phyloP scores from a whole-genome alignment of 352 stramenopile genomes.

The Phytopythium litorale region DNA sequence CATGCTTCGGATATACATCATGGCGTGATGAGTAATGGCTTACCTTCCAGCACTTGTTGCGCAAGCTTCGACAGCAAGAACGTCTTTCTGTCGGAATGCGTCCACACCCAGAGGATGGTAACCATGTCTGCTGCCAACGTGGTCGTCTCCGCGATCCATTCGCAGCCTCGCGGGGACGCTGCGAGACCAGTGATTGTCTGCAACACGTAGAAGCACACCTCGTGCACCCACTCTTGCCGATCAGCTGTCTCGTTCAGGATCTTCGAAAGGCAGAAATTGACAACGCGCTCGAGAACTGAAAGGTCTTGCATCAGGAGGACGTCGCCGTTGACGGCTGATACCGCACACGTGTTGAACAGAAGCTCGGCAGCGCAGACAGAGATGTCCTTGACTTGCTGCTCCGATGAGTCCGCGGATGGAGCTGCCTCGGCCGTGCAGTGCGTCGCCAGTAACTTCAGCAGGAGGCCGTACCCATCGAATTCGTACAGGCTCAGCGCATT shows the following conservation, averaged over 20 bases:
- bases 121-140: conserved; percentile 71
- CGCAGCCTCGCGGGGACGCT: conserved; percentile 42
- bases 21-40: background rate
- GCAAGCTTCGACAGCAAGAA: conserved; percentile 62
- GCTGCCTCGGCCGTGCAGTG: conserved; percentile 55
- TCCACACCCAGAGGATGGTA: conserved; percentile 74
- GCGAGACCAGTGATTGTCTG: conserved; percentile 70
- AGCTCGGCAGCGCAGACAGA: conserved; percentile 61
- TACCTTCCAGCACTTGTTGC: conserved; percentile 78
- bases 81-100: conserved; percentile 33
- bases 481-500: conserved; percentile 43
- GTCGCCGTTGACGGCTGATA: conserved; percentile 53
- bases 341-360: conserved; percentile 60
- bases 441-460: conserved; percentile 49
- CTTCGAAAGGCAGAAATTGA: conserved; percentile 63
- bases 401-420: conserved; percentile 35
- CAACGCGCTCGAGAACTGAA: conserved; percentile 51
- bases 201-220: conserved; percentile 61
- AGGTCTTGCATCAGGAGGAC: conserved; percentile 45
- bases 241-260: conserved; percentile 37
- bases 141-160: conserved; percentile 56
- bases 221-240: conserved; percentile 26
- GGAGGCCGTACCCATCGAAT: conserved; percentile 66
- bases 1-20: background rate
- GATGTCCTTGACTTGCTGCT: conserved; percentile 47